These are phyloP conservation scores for Pseudonitzschia multistriata DNA, from an alignment of 108 stramenopile species.

Conservation along the genomic window DNA sequence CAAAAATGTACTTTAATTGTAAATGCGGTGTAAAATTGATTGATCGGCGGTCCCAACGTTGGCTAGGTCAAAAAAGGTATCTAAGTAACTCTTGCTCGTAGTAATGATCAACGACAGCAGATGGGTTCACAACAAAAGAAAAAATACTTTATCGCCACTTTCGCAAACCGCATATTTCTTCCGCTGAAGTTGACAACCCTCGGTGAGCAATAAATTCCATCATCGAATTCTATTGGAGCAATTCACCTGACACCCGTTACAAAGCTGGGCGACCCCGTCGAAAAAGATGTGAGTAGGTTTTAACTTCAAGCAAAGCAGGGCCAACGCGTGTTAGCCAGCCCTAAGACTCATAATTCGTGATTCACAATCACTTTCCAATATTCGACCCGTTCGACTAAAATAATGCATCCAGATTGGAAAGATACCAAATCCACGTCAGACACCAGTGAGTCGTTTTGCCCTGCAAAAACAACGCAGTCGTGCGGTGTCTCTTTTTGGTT, in stretches of 20 bases:
- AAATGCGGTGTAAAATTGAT: too few species aligned
- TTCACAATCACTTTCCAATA: not conserved
- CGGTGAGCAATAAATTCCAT: not conserved
- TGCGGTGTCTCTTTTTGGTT: not conserved
- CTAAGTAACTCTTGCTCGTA: too few species aligned
- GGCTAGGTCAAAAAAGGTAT: too few species aligned
- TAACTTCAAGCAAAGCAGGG: not conserved
- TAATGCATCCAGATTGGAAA: not conserved
- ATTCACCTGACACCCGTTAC: not conserved
- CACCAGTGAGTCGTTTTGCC: not conserved
- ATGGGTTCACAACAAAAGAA: too few species aligned
- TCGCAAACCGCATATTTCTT: not conserved
- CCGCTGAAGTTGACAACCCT: not conserved
- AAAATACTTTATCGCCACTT: not conserved
- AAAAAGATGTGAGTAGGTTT: not conserved
- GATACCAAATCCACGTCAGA: slow-evolving; percentile 2
- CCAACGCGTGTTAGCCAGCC: not conserved
- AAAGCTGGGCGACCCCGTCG: not conserved
- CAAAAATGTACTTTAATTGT: too few species aligned
- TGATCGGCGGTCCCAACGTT: too few species aligned
- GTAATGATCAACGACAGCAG: too few species aligned
- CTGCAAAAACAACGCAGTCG: not conserved
- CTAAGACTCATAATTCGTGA: not conserved
- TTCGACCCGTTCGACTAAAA: not conserved
- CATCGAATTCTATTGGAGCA: not conserved